Conservation (phyloP, 805 yeast genomes). For the Dipodascus geniculatus region DNA sequence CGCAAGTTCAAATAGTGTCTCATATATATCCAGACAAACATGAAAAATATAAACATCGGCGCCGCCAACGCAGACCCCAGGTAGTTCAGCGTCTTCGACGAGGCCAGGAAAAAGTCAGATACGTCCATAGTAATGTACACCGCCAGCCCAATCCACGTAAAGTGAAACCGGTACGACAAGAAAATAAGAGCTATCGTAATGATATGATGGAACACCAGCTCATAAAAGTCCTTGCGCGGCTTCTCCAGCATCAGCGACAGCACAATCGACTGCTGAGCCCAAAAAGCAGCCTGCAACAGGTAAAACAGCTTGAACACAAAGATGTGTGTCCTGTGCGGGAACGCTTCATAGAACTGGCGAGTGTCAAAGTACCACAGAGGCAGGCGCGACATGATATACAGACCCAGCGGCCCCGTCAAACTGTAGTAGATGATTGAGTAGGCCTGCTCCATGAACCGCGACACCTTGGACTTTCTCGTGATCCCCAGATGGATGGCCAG, state of each 20-base stretch:
- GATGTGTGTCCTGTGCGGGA: slow-evolving; percentile 74
- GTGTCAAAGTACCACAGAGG: slow-evolving; percentile 91
- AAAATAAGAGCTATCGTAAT: slow-evolving; percentile 81
- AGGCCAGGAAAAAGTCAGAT: slow-evolving; percentile 78
- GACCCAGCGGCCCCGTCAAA: slow-evolving; percentile 71
- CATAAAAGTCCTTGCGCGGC: slow-evolving; percentile 89
- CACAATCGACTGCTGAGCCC: slow-evolving; percentile 93
- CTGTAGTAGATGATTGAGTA: slow-evolving; percentile 77
- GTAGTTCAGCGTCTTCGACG: slow-evolving; percentile 80
- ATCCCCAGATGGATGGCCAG: slow-evolving; percentile 46
- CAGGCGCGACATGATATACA: slow-evolving; percentile 72
- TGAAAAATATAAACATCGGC: slow-evolving; percentile 59
- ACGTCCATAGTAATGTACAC: slow-evolving; percentile 93
- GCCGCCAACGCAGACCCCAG: slow-evolving; percentile 53
- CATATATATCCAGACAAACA: slow-evolving; percentile 68
- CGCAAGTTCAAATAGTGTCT: slow-evolving; percentile 78
- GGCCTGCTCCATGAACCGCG: slow-evolving; percentile 87
- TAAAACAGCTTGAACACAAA: slow-evolving; percentile 68
- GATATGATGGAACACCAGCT: slow-evolving; percentile 85
- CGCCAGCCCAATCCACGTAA: slow-evolving; percentile 89
- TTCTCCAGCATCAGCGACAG: slow-evolving; percentile 77
- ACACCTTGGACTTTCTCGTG: slow-evolving; percentile 41
- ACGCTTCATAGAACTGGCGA: slow-evolving; percentile 60
- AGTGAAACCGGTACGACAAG: slow-evolving; percentile 85
- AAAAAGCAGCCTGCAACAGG: slow-evolving; percentile 87